Evolutionary conservation across 1,284 basidiomycete species (phyloP).

Genomic region (Irpex sp.): DNA sequence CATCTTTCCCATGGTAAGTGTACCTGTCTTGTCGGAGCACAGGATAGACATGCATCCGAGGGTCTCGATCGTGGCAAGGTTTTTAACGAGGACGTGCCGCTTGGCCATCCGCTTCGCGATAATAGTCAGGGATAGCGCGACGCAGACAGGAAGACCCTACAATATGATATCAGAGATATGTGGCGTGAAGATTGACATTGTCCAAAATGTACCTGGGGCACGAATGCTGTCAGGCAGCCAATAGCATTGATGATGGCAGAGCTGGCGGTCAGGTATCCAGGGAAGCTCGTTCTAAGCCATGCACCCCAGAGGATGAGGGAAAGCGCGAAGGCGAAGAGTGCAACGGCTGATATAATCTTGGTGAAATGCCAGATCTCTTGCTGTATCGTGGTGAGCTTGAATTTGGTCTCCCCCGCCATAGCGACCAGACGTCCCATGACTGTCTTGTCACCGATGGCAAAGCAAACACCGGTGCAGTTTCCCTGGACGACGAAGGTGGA

Average conservation of each 20-base stretch:
- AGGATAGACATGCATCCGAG: conserved; percentile 54
- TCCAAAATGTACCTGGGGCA: conserved; percentile 38
- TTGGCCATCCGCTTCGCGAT: conserved; percentile 50
- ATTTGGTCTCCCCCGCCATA: conserved; percentile 46
- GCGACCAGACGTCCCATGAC: conserved; percentile 61
- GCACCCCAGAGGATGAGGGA: conserved; percentile 42
- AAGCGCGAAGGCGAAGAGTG: conserved; percentile 36
- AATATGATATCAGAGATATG: conserved; percentile 4
- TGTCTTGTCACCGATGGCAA: conserved; percentile 56
- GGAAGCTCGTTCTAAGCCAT: conserved; percentile 38
- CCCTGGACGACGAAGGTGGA: conserved; percentile 54
- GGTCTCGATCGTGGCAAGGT: conserved; percentile 57
- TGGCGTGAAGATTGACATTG: background rate
- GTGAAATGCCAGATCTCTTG: conserved; percentile 47
- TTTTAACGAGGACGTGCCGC: conserved; percentile 54
- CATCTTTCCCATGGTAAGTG: conserved; percentile 25
- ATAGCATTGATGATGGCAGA: conserved; percentile 43
- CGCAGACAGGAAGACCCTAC: conserved; percentile 46
- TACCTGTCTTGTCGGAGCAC: conserved; percentile 26
- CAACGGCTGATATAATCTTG: conserved; percentile 41
- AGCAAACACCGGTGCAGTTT: conserved; percentile 52
- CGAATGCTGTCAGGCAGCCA: conserved; percentile 46
- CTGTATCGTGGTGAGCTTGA: conserved; percentile 46
- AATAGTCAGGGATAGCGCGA: conserved; percentile 48
- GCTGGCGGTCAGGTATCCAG: conserved; percentile 35